phyloP scores from a whole-genome alignment of 495 filamentous ascomycete genomes.

The Tuber microsphaerosporum region DNA sequence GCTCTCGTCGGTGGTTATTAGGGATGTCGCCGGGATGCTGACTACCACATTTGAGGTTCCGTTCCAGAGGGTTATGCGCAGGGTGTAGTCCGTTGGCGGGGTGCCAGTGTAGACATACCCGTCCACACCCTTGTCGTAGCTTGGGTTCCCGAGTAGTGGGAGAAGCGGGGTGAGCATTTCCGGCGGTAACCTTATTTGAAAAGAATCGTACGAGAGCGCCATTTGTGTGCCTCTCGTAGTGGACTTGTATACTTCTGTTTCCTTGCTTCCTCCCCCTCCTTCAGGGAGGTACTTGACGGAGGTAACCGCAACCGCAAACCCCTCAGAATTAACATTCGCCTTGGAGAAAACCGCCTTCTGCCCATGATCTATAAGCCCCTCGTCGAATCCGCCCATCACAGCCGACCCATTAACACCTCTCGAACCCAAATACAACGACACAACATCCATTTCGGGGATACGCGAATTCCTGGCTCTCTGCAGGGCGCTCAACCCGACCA shows the following conservation, averaged over 20 bases:
- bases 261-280: constrained; percentile 6
- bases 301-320: constrained; percentile 23
- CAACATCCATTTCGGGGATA: constrained; percentile 35
- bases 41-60: constrained; percentile 21
- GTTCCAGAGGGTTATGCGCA: constrained; percentile 36
- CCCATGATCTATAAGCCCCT: constrained; percentile 31
- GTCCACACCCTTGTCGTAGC: constrained; percentile 22
- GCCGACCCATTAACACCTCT: constrained; percentile 25
- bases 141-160: constrained; percentile 33
- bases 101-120: constrained; percentile 33
- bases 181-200: constrained; percentile 27
- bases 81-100: constrained; percentile 30
- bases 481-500: constrained; percentile 29
- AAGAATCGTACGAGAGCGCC: constrained; percentile 34
- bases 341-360: constrained; percentile 35
- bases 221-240: constrained; percentile 13
- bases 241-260: constrained; percentile 8
- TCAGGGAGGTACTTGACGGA: constrained; percentile 22
- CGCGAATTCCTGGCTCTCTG: constrained; percentile 30
- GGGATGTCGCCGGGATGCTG: constrained; percentile 33
- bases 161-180: constrained; percentile 25
- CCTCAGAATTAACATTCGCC: constrained; percentile 6
- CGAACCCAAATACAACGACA: constrained; percentile 34
- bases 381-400: constrained; percentile 39
- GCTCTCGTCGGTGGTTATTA: constrained; percentile 25